phyloP scores from a whole-genome alignment of 371 early-diverging fungal species.

The Saksenaea vasiformis region DNA sequence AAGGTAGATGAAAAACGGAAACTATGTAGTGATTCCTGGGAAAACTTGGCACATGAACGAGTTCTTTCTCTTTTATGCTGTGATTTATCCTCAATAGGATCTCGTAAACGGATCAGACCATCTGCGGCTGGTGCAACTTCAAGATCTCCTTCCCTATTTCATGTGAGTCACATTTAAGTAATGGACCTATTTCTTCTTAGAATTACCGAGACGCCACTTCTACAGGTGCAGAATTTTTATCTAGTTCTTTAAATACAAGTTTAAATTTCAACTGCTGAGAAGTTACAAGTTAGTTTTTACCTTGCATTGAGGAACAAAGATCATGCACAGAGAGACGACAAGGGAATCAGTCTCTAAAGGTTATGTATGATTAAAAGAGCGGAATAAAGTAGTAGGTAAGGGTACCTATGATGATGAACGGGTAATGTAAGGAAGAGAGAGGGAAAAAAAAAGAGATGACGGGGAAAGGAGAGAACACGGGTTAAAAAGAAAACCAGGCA shows the following conservation, averaged over 20 bases:
- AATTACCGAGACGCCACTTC: constrained; percentile 4
- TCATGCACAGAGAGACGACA: neutral
- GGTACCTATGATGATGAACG: neutral
- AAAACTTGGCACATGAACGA: constrained; percentile 29
- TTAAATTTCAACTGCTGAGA: neutral
- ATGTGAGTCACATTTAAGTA: neutral
- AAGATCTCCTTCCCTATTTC: constrained; percentile 16
- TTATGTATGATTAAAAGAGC: too few relatives aligned
- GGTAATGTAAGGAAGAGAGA: neutral
- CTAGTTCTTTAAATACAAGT: neutral
- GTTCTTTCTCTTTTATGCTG: constrained; percentile 8
- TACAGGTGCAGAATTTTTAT: neutral
- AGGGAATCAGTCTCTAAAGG: neutral
- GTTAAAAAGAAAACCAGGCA: constrained; percentile 6
- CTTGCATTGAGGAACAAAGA: constrained; percentile 2
- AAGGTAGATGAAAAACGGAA: constrained; percentile 49
- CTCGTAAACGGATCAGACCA: constrained; percentile 34
- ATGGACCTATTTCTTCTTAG: neutral
- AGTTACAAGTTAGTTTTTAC: neutral
- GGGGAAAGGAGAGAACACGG: constrained; percentile 6
- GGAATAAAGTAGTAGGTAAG: neutral
- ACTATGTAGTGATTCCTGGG: constrained; percentile 60
- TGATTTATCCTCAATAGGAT: constrained; percentile 11
- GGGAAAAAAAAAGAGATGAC: neutral
- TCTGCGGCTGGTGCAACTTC: constrained; percentile 29